Base-by-base conservation (phyloP, 2,329 filamentous ascomycete genomes). In the Ophiocordyceps australis region DNA sequence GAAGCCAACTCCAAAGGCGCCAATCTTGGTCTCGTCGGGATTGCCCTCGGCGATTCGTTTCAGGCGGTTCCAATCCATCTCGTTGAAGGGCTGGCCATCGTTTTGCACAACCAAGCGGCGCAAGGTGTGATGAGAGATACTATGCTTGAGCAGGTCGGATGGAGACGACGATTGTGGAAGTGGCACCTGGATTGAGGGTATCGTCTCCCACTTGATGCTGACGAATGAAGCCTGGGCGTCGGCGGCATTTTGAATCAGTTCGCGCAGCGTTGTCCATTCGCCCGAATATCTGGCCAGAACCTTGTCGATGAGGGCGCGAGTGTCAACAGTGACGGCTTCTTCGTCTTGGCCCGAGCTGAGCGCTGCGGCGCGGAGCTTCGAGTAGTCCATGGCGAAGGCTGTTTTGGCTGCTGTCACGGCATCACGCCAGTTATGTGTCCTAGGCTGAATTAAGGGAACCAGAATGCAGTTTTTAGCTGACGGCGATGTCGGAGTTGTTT, bases 41-140 rank as follows among this genome's bases (percentile, higher is more conserved):
- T 98, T 98, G 24, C 89, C 91, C 49, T 98, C 89, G n/a, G 89
- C 91, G 34, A 98, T 98, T 32, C 86, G 74, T 59, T 95, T 95
- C 35, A 98, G 49, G 28, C 89, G 69, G 23, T 74, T 73, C 89
- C 89, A 98, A 50, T 98, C 89, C 12, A 83, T 91, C 39, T 77
- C 68, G 26, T 72, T 77, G 43, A 98, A 98, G 0, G 81, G 66
- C 35, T 81, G 67, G 19, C 89, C 89, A 51, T 98, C 77, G 42
- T 98, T 98, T 33, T 82, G 78, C 6, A 95, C 85, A 8, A 94
- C 62, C n/a, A 95, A 59, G 22, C 85, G 73, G 34, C 75, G 74
- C 29, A 95, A 55, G 1, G 85, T 95, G 45, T 93, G 82, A 46
- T 95, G 68, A 26, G 76, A 64, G 23, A 94, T 64, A 5, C 72